phyloP scores from a whole-genome alignment of 345 rosid genomes.

The Limnanthes douglasii region DNA sequence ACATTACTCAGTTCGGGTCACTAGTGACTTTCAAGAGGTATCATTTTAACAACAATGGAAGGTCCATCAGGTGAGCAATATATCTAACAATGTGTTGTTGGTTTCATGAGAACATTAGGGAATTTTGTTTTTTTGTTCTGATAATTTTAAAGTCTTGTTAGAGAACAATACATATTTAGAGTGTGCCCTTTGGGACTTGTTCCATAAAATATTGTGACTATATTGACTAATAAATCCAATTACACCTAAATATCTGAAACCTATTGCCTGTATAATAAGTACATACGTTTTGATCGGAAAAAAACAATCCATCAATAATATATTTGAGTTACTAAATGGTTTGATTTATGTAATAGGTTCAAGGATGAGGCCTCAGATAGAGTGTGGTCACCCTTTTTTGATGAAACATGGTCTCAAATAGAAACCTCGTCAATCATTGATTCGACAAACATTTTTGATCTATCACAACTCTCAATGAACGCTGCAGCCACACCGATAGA shows the following conservation, averaged over 20 bases:
- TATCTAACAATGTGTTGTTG: no score
- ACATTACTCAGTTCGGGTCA: slow-evolving; percentile 9
- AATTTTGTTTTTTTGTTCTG: no score
- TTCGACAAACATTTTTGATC: background rate
- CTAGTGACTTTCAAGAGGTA: slow-evolving; percentile 4
- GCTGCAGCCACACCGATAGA: slow-evolving; percentile 14
- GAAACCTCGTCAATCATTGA: background rate
- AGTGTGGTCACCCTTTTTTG: slow-evolving; percentile 12
- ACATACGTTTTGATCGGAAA: background rate
- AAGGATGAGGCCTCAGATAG: slow-evolving; percentile 22
- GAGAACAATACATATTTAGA: no score
- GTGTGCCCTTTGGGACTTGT: slow-evolving; percentile 2
- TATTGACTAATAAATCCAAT: background rate
- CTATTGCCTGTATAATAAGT: background rate
- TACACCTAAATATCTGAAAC: no score
- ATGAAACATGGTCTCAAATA: background rate
- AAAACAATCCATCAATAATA: no score
- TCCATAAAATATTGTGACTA: background rate
- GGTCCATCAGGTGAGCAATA: slow-evolving; percentile 9
- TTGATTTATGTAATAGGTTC: slow-evolving; percentile 13
- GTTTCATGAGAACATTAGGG: no score
- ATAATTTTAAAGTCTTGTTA: background rate
- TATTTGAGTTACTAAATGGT: no score
- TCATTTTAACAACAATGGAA: slow-evolving; percentile 7
- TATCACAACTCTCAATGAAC: slow-evolving; percentile 10